These are phyloP conservation scores for Cardamine resedifolia DNA, from an alignment of 345 rosid genomes.

Conservation along the genomic window DNA sequence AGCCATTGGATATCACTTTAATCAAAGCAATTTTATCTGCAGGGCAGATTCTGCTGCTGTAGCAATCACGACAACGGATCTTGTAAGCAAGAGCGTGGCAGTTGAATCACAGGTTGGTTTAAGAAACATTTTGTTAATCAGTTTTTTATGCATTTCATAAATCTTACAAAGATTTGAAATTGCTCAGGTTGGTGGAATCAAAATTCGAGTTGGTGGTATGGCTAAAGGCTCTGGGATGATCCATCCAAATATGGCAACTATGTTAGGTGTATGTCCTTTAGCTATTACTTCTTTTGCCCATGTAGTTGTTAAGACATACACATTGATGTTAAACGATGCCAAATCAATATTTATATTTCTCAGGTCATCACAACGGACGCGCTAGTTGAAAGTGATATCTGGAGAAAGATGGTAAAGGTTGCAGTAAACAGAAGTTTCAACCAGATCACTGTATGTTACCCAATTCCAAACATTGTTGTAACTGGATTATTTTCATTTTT, in stretches of 20 bases:
- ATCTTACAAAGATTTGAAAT: neutral
- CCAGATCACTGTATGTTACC: constrained; percentile 81
- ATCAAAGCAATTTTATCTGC: constrained; percentile 37
- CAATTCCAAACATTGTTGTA: neutral
- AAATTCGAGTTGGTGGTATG: constrained; percentile 84
- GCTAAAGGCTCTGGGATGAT: constrained; percentile 99
- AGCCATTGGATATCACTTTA: constrained; percentile 2
- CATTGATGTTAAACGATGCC: neutral
- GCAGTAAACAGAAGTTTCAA: constrained; percentile 93
- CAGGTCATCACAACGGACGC: constrained; percentile 97
- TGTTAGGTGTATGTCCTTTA: constrained; percentile 78
- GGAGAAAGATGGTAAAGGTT: constrained; percentile 87
- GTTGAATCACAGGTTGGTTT: constrained; percentile 63
- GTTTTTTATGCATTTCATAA: constrained; percentile 1
- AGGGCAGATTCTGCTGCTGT: constrained; percentile 96
- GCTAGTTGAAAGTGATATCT: constrained; percentile 71
- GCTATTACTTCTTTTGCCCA: constrained; percentile 6
- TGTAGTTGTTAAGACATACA: neutral
- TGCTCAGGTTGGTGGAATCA: constrained; percentile 71
- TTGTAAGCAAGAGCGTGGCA: constrained; percentile 96
- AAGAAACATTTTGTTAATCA: neutral
- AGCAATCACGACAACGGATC: constrained; percentile 96
- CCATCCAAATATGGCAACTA: constrained; percentile 96
- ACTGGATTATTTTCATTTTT: neutral
- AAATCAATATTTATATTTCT: constrained; percentile 24